A percentile compares a stretch with the other conserved stretches of the same genome.
These are phyloP conservation scores for Metschnikowia peoriensis DNA, from an alignment of 805 yeast species.

Conservation along the genomic window DNA sequence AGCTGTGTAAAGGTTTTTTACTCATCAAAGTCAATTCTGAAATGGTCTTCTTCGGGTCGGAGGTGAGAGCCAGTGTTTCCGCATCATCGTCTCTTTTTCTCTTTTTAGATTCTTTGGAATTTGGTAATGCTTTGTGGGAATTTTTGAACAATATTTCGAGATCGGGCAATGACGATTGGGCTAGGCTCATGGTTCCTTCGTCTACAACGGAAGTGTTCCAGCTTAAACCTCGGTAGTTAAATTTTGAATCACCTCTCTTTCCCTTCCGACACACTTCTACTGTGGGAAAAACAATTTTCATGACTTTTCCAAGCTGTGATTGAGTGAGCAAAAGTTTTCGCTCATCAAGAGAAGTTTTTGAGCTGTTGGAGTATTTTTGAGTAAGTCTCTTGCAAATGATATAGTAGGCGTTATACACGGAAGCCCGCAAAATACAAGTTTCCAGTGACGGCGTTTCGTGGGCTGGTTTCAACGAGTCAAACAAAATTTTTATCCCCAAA, in stretches of 20 bases:
- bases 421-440: slow-evolving; percentile 26
- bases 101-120: no score
- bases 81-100: no score
- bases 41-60: no score
- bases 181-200: slow-evolving; percentile 28
- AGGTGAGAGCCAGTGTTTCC: no score
- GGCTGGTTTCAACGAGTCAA: slow-evolving; percentile 29
- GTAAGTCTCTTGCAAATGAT: slow-evolving; percentile 40
- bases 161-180: slow-evolving; percentile 33
- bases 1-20: background rate
- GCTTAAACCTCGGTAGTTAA: slow-evolving; percentile 39
- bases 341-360: no score
- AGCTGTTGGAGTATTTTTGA: slow-evolving; percentile 17
- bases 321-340: slow-evolving; percentile 36
- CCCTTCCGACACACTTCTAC: slow-evolving; percentile 39
- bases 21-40: no score
- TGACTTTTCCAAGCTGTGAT: slow-evolving; percentile 40
- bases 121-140: background rate
- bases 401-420: slow-evolving; percentile 42
- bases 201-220: slow-evolving; percentile 37
- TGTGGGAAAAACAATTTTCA: slow-evolving; percentile 39
- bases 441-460: slow-evolving; percentile 23
- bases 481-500: slow-evolving; percentile 40
- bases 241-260: slow-evolving; percentile 41
- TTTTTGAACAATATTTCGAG: slow-evolving; percentile 29